A percentile compares a stretch with the other conserved stretches of the same genome.
These are phyloP conservation scores for Amylocystis lapponica DNA, from an alignment of 768 basidiomycete genomes.

Conservation along the genomic window DNA sequence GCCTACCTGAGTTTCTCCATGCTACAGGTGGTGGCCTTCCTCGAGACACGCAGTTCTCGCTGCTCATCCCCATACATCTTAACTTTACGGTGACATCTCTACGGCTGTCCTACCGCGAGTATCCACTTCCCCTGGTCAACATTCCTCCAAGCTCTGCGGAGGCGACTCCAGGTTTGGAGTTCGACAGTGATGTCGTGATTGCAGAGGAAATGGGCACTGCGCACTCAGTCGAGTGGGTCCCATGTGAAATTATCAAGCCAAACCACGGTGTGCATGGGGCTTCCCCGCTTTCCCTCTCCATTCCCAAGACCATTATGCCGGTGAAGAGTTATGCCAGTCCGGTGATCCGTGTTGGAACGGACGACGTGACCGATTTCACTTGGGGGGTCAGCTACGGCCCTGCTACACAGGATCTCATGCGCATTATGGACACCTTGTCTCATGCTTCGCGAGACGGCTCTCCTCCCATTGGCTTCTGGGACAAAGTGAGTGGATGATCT, in stretches of 20 bases:
- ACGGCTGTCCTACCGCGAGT: conserved; percentile 70
- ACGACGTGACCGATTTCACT: conserved; percentile 63
- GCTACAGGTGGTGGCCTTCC: conserved; percentile 68
- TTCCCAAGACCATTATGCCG: conserved; percentile 93
- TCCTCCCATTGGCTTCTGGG: conserved; percentile 88
- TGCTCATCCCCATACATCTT: conserved; percentile 81
- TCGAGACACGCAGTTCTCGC: conserved; percentile 60
- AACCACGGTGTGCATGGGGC: conserved; percentile 47
- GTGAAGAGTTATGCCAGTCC: conserved; percentile 89
- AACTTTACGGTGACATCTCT: conserved; percentile 59
- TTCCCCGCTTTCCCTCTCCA: conserved; percentile 46
- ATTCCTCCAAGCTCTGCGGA: conserved; percentile 47
- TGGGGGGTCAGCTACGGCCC: conserved; percentile 90
- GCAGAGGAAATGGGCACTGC: conserved; percentile 80
- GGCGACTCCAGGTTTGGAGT: conserved; percentile 45
- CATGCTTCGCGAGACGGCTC: conserved; percentile 77
- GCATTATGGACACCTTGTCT: conserved; percentile 74
- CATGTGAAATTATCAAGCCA: conserved; percentile 57
- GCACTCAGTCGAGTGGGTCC: conserved; percentile 64
- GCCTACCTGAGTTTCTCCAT: conserved; percentile 53
- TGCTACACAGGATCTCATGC: conserved; percentile 81
- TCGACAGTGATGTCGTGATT: conserved; percentile 75
- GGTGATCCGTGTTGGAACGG: conserved; percentile 57
- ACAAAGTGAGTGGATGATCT: conserved; percentile 54
- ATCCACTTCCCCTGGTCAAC: conserved; percentile 80